phyloP scores from a whole-genome alignment of 2,329 filamentous ascomycete genomes.

The Periconia sp. region DNA sequence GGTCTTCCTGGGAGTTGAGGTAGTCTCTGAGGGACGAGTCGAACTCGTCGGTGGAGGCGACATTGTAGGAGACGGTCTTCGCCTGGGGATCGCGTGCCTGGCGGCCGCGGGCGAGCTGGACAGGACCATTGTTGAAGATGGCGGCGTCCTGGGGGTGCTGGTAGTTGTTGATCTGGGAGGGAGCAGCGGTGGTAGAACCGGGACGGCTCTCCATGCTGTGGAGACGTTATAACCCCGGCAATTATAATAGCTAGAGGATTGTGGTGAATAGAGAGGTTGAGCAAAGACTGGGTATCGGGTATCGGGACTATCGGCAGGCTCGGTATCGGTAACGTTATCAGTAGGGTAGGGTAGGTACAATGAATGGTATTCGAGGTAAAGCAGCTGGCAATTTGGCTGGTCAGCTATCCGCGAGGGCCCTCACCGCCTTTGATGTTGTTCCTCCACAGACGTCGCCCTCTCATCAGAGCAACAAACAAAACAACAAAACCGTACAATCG shows the following conservation, averaged over 20 bases:
- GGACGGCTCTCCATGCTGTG: conserved; percentile 2
- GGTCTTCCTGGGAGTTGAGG: conserved; percentile 35
- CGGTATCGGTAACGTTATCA: neutral
- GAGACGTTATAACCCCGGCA: neutral
- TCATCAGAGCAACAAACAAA: neutral
- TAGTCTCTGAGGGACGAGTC: conserved; percentile 40
- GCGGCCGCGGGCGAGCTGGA: conserved; percentile 39
- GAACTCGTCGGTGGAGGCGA: conserved; percentile 39
- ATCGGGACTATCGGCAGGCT: neutral
- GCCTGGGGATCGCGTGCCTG: conserved; percentile 41
- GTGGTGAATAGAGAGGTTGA: conserved; percentile 1
- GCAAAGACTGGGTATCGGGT: neutral
- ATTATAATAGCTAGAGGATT: conserved; percentile 1
- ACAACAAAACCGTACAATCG: neutral
- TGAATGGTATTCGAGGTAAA: no score
- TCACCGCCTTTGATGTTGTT: no score
- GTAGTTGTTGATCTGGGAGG: conserved; percentile 10
- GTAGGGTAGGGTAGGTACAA: no score
- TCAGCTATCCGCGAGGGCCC: neutral
- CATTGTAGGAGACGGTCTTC: conserved; percentile 32
- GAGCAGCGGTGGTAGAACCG: neutral
- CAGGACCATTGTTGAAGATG: conserved; percentile 27
- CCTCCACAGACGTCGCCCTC: neutral
- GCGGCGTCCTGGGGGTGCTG: conserved; percentile 13
- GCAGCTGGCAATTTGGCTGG: neutral